Percentiles rank a stretch among this genome's conserved stretches.
These are phyloP conservation scores for Fusarium kyushuense DNA, from an alignment of 2,329 filamentous ascomycete species.

Conservation along the genomic window DNA sequence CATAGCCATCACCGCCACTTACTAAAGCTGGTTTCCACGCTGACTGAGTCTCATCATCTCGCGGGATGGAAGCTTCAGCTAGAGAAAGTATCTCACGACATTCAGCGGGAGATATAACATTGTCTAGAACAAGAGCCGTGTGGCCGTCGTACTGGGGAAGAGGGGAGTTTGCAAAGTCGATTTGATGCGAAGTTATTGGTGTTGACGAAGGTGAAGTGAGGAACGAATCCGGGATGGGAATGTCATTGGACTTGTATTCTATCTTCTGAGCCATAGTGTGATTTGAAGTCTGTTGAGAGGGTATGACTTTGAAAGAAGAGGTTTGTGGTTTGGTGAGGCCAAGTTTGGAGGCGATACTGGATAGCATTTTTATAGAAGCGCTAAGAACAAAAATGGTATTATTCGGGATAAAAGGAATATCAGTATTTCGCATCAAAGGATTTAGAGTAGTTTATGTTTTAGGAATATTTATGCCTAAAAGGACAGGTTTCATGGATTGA, in stretches of 20 bases:
- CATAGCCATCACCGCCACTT: slow-evolving; percentile 71
- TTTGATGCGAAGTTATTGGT: slow-evolving; percentile 56
- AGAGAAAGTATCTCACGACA: slow-evolving; percentile 66
- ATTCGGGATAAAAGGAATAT: not conserved
- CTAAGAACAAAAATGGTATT: not conserved
- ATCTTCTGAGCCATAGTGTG: not conserved
- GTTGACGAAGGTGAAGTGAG: slow-evolving; percentile 55
- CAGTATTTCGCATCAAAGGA: too few species aligned
- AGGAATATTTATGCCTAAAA: not conserved
- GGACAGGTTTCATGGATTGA: not conserved
- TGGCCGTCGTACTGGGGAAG: slow-evolving; percentile 64
- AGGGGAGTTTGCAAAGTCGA: slow-evolving; percentile 64
- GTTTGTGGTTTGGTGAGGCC: slow-evolving; percentile 28
- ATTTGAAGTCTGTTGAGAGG: slow-evolving; percentile 17
- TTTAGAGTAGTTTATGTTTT: not conserved
- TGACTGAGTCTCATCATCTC: slow-evolving; percentile 36
- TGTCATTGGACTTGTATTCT: slow-evolving; percentile 50
- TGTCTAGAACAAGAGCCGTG: slow-evolving; percentile 71
- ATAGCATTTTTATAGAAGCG: slow-evolving; percentile 38
- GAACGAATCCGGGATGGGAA: slow-evolving; percentile 59
- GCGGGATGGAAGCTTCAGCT: slow-evolving; percentile 64
- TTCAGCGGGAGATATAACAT: slow-evolving; percentile 67
- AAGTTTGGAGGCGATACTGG: slow-evolving; percentile 42
- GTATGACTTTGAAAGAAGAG: slow-evolving; percentile 1
- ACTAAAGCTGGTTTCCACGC: slow-evolving; percentile 78